Base-by-base conservation (phyloP, 2,329 filamentous ascomycete genomes). In the Pseudocercospora fijiensis region DNA sequence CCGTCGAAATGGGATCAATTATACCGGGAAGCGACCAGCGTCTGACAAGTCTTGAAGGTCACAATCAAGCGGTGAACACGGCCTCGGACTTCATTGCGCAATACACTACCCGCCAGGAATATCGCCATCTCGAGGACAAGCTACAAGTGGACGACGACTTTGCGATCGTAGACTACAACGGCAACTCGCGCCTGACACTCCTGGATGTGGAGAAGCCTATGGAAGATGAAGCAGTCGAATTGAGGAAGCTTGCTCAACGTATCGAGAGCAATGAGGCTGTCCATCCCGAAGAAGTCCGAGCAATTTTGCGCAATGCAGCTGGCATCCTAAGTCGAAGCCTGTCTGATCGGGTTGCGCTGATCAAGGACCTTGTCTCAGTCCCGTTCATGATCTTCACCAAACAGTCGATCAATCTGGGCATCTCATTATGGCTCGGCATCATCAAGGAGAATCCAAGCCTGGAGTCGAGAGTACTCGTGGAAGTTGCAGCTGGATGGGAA, bases 21-120 rank as follows among this genome's bases (percentile, higher is more conserved):
- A 91, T 99, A 61, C 94, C 96, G 4, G 84, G 85, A 4, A 93
- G 90, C 9, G 94, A 99, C 75, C 92, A 96, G 73, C 87, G 92
- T 67, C 83, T 99, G 47, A 88, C 86, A 70, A 93, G 91, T 6
- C 87, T 99, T 56, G 91, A 96, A 69, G 53, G 28, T 26, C 53
- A 28, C 27, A 85, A 84, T 37, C 85, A 90, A 67, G 86, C 86
- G 66, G 89, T 97, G 75, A 96, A 98, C 75, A 92, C 93, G 10
- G 92, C 91, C 0, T 98, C 95, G 2, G 94, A 98, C 75, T 96
- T 99, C 72, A 87, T 99, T 74, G 92, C 95, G 1, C 94, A 99
- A 74, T 99, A 99, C 76, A 98, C 94, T 3, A 96, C 92, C 26
- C 90, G 95, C 41, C 96, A 99, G 75, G 93, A 96, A 74, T 99